A percentile compares a stretch with the other conserved stretches of the same genome.
Evolutionary conservation across 2,329 filamentous ascomycete genomes (phyloP).

Genomic region (Sarocladium oryzae): DNA sequence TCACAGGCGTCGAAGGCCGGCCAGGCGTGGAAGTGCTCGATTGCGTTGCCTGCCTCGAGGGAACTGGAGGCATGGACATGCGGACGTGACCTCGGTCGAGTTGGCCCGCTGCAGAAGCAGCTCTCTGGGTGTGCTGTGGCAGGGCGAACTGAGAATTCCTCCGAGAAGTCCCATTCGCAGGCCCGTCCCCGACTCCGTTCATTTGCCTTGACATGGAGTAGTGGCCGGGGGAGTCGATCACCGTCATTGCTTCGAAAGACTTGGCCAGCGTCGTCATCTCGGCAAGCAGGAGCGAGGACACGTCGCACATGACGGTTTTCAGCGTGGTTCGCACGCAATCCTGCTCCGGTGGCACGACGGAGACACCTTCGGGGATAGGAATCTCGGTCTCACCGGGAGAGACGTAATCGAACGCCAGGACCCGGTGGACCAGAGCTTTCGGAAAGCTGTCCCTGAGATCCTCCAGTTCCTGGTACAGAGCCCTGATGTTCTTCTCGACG

Average conservation of each 20-base stretch:
- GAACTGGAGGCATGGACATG: slow-evolving; percentile 75
- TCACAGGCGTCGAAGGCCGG: slow-evolving; percentile 44
- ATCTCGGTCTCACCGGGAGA: slow-evolving; percentile 40
- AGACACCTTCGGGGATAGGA: slow-evolving; percentile 56
- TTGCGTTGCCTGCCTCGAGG: slow-evolving; percentile 36
- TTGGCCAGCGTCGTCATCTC: slow-evolving; percentile 71
- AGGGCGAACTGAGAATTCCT: slow-evolving; percentile 51
- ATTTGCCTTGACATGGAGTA: slow-evolving; percentile 30
- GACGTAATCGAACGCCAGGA: slow-evolving; percentile 72
- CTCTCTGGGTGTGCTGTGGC: slow-evolving; percentile 36
- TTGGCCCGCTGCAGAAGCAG: slow-evolving; percentile 45
- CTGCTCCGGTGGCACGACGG: slow-evolving; percentile 61
- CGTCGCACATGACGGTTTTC: slow-evolving; percentile 73
- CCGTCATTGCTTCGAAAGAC: slow-evolving; percentile 64
- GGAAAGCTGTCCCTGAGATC: slow-evolving; percentile 66
- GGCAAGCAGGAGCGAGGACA: slow-evolving; percentile 66
- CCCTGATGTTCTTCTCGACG: slow-evolving; percentile 50
- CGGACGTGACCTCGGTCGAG: slow-evolving; percentile 57
- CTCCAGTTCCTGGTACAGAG: slow-evolving; percentile 61
- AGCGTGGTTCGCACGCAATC: slow-evolving; percentile 71
- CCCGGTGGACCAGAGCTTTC: slow-evolving; percentile 68
- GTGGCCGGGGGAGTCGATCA: slow-evolving; percentile 69
- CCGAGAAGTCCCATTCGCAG: slow-evolving; percentile 31
- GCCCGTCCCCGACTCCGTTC: slow-evolving; percentile 34
- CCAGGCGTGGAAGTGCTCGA: slow-evolving; percentile 40